Evolutionary conservation across 176 grass and related monocot species (phyloP).

Genomic region (Poa annua): DNA sequence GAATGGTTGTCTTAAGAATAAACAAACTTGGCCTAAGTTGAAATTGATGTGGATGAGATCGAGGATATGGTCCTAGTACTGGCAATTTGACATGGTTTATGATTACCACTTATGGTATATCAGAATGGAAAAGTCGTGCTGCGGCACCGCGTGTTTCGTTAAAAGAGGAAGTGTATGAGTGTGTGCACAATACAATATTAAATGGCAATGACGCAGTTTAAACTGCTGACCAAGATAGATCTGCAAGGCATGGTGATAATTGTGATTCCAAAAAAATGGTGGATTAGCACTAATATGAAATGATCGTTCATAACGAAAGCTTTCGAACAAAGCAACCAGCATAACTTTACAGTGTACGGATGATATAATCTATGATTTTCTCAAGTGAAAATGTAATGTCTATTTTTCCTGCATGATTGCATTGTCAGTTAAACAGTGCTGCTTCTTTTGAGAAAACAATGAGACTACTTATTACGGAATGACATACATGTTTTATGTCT

Average conservation of each 20-base stretch:
- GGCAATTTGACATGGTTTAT: conserved; percentile 38
- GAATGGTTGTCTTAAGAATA: conserved; percentile 39
- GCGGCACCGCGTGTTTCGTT: background rate
- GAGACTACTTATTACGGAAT: background rate
- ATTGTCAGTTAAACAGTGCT: conserved; percentile 12
- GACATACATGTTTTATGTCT: too few species aligned
- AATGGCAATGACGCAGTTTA: background rate
- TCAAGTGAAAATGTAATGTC: conserved; percentile 10
- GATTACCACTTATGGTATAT: conserved; percentile 45
- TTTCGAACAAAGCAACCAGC: conserved; percentile 41
- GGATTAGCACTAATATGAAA: conserved; percentile 44
- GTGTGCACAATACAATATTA: background rate
- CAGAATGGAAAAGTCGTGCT: background rate
- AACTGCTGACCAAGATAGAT: background rate
- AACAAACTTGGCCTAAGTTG: background rate
- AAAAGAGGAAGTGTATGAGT: conserved; percentile 10
- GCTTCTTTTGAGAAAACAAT: background rate
- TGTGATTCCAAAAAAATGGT: conserved; percentile 19
- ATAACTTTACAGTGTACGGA: conserved; percentile 6
- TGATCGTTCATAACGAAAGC: conserved; percentile 39
- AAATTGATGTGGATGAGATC: background rate
- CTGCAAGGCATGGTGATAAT: conserved; percentile 13
- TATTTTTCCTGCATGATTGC: conserved; percentile 12
- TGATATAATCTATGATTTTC: conserved; percentile 5
- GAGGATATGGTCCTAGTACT: conserved; percentile 32